These are phyloP conservation scores for Pythium brachiatum DNA, from an alignment of 352 stramenopile genomes.

Conservation along the genomic window DNA sequence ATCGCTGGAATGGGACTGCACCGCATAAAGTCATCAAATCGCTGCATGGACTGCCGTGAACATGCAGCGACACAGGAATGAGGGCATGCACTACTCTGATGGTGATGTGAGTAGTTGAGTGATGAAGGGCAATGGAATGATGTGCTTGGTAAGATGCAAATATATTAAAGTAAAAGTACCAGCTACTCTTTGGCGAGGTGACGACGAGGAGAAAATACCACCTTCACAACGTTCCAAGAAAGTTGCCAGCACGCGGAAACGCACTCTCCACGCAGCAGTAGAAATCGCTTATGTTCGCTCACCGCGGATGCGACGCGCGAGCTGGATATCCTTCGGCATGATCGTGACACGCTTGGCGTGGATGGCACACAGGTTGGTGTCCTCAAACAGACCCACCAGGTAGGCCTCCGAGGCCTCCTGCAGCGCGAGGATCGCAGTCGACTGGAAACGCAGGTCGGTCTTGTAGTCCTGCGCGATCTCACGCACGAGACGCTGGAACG, in stretches of 20 bases:
- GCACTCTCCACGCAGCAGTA: background rate
- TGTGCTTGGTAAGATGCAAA: conserved; percentile 12
- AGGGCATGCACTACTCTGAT: background rate
- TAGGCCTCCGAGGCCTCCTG: conserved; percentile 85
- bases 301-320: conserved; percentile 86
- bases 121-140: background rate
- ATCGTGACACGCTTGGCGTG: conserved; percentile 96
- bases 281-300: conserved; percentile 27
- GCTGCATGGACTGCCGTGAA: too few relatives aligned
- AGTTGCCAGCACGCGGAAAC: background rate
- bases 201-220: conserved; percentile 9
- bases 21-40: too few relatives aligned
- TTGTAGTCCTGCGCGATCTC: conserved; percentile 68
- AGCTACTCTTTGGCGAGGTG: conserved; percentile 12
- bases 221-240: conserved; percentile 4
- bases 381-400: conserved; percentile 86
- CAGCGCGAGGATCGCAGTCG: conserved; percentile 58
- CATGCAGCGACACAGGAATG: too few relatives aligned
- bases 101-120: background rate
- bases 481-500: conserved; percentile 89
- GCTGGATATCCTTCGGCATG: conserved; percentile 97
- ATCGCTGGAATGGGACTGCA: background rate
- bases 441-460: conserved; percentile 54
- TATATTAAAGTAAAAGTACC: conserved; percentile 25
- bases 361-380: conserved; percentile 91